Evolutionary conservation across 306 rosid genomes (phyloP).

Genomic region (Corylus americana): DNA sequence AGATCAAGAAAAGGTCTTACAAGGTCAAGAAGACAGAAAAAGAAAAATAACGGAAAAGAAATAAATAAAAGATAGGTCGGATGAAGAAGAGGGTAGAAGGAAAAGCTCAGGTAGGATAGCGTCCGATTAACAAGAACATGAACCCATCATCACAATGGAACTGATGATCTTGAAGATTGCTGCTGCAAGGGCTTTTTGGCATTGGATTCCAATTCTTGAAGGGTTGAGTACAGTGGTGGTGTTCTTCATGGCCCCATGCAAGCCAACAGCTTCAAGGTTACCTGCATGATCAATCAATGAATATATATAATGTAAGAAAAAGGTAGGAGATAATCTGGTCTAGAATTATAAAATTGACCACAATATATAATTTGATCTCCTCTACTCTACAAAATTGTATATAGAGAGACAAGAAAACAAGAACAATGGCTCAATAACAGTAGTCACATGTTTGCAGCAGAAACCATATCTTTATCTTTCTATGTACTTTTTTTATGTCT

Average conservation of each 20-base stretch:
- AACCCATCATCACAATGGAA: constrained; percentile 11
- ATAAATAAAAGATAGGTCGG: constrained; percentile 4
- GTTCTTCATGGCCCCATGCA: constrained; percentile 38
- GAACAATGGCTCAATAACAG: constrained; percentile 13
- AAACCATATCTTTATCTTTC: not conserved
- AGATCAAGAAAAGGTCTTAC: constrained; percentile 99
- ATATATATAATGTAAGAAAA: constrained; percentile 24
- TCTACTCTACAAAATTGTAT: not conserved
- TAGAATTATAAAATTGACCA: not conserved
- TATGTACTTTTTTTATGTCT: not conserved
- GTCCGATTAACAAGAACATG: constrained; percentile 42
- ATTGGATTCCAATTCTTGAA: constrained; percentile 34
- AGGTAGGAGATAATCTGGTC: constrained; percentile 39
- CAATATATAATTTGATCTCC: not conserved
- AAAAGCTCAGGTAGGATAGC: constrained; percentile 98
- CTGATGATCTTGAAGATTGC: constrained; percentile 25
- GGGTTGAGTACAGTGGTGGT: constrained; percentile 34
- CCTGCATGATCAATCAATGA: constrained; percentile 36
- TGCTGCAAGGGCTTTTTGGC: constrained; percentile 25
- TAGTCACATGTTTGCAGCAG: constrained; percentile 22
- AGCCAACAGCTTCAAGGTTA: constrained; percentile 21
- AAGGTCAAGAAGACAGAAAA: constrained; percentile 86
- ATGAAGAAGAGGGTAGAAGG: constrained; percentile 1
- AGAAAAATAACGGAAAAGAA: not conserved
- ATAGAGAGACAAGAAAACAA: not conserved